Evolutionary conservation across 208 protist species (phyloP), one percentile per base, ranked within the genome.

Genomic region (Pavlovales sp.): DNA sequence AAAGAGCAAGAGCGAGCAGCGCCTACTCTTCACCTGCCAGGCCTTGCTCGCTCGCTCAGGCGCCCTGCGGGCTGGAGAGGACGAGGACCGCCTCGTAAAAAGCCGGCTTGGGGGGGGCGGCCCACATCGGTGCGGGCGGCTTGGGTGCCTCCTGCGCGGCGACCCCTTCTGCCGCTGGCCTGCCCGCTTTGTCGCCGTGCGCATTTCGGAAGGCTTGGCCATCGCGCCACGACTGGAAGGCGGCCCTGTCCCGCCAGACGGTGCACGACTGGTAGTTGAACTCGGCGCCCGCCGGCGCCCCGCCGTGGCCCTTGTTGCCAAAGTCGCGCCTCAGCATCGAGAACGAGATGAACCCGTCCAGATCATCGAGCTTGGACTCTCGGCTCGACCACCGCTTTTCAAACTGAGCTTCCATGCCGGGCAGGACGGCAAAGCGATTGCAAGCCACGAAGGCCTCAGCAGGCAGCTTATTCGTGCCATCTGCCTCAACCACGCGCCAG

Each of bases 361-460:
- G 30, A 4, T 39, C 36, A 26, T 0, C 0, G n/a, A 86, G 81
- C 14, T 44, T 41, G 37, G 32, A 41, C 66, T 86, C 81, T 44
- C 81, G 81, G 20, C 20, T n/a, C 18, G 81, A 44, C 30, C 66
- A 86, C 34, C 57, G 81, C 34, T 38, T 14, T 32, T 86, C 81
- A 28, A 86, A 86, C 36, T 2, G 26, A 0, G 34, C 42, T n/a
- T 75, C 81, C 34, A n/a, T 39, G 28, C 57, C 81, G 77, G 38
- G 77, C 38, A 47, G 36, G 39, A 89, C 84, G 46, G 14, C 22
- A 36, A 86, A 90, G 32, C 80, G 80, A 36, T 86, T 80, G 79
- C 85, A 86, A 5, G 88, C 79, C 22, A 90, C 38, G 81, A 82
- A 90, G 37, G n/a, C 40, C 66, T 90, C 88, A 32, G 36, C 81